Base-by-base conservation (phyloP, 78 protist species). In the Emiliania huxleyi region DNA sequence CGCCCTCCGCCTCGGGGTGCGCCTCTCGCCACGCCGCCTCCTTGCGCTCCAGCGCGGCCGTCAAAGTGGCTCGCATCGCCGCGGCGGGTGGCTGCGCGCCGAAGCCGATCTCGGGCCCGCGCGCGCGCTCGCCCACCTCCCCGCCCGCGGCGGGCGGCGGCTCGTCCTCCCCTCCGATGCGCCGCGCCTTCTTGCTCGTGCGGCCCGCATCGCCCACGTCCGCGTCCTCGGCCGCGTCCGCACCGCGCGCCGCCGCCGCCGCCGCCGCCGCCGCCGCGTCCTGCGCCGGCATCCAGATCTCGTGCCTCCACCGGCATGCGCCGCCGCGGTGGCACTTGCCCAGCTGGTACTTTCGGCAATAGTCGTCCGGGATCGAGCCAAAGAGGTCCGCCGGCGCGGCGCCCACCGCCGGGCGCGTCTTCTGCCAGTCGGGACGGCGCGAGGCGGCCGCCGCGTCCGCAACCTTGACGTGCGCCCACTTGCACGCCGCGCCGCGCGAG, bases 381-480 rank as follows among this genome's bases (percentile, higher is more conserved):
- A 71, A 8, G 40, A 71, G 18, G 33, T 71, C 43, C 3, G 81
- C 15, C 42, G 75, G 37, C 37, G 37, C 38, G 75, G 12, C 75
- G n/a, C 75, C 12, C 75, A 15, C 75, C 75, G 75, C 75, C 35
- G 81, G 81, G 1, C 85, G 42, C 48, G 3, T 77, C 85, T 77
- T 77, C 85, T 77, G 85, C 85, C 85, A 77, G 29, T 77, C 85
- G 35, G 85, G 85, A 18, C 85, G 85, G 33, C 85, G 85, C 2
- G 85, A 77, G 22, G 48, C 1, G 1, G 29, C 85, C 18, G 48
- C 42, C 18, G 15, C 42, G 18, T 37, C 19, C 21, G 42, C 35
- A 1, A 48, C 46, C 85, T 11, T 26, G 46, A 77, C n/a, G 46
- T 77, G 85, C n/a, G 85, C 85, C 85, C 85, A 77, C 29, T 77